phyloP scores from a whole-genome alignment of 2,329 filamentous ascomycete genomes.

The Cadophora luteo-olivacea region DNA sequence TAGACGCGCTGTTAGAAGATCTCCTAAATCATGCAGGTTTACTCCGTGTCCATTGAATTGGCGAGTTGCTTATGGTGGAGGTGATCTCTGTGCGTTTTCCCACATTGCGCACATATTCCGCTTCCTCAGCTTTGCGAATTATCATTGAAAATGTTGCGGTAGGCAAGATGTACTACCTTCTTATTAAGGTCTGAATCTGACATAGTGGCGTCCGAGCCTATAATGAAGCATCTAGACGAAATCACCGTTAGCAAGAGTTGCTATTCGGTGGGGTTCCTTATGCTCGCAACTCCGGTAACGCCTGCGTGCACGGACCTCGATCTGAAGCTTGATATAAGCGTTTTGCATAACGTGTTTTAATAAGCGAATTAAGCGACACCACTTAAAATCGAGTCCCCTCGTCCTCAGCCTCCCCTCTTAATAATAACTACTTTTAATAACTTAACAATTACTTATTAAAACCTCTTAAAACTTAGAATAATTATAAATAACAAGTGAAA shows the following conservation, averaged over 20 bases:
- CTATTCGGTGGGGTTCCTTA: too few species aligned
- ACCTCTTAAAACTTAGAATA: too few species aligned
- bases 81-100: slow-evolving; percentile 29
- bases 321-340: too few species aligned
- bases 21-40: not conserved
- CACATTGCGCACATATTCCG: slow-evolving; percentile 28
- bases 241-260: slow-evolving; percentile 6
- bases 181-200: slow-evolving; percentile 30
- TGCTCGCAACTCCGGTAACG: too few species aligned
- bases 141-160: slow-evolving; percentile 34
- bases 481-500: too few species aligned
- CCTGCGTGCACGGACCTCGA: too few species aligned
- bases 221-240: slow-evolving; percentile 21
- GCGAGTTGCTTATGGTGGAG: slow-evolving; percentile 22
- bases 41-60: not conserved
- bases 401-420: too few species aligned
- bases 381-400: too few species aligned
- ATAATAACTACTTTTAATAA: too few species aligned
- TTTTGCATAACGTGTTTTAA: too few species aligned
- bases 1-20: not conserved
- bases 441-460: too few species aligned
- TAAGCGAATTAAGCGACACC: too few species aligned
- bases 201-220: slow-evolving; percentile 26
- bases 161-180: slow-evolving; percentile 30
- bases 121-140: slow-evolving; percentile 31